phyloP scores from a whole-genome alignment of 495 filamentous ascomycete genomes.

The Hypoxylon fragiforme region DNA sequence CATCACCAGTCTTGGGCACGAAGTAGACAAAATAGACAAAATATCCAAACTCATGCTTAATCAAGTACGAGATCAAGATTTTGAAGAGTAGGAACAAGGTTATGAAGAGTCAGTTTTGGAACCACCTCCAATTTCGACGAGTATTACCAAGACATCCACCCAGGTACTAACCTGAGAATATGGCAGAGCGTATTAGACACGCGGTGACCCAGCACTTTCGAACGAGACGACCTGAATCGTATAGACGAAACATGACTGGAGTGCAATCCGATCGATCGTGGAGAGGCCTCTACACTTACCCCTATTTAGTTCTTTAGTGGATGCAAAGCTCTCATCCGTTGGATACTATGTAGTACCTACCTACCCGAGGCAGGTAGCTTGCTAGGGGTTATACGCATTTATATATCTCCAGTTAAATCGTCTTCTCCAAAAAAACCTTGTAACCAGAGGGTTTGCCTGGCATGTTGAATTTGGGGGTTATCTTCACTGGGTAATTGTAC shows the following conservation, averaged over 20 bases:
- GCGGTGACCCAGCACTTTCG: constrained; percentile 40
- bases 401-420: background rate
- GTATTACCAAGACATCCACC: background rate
- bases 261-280: too few relatives aligned
- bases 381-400: constrained; percentile 1
- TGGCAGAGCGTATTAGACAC: constrained; percentile 36
- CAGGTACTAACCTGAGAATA: background rate
- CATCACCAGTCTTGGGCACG: constrained; percentile 43
- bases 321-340: too few relatives aligned
- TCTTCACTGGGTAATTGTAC: too few relatives aligned
- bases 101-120: constrained; percentile 35
- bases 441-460: too few relatives aligned
- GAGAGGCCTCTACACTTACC: too few relatives aligned
- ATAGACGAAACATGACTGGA: too few relatives aligned
- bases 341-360: background rate
- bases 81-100: constrained; percentile 39
- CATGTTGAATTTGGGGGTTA: too few relatives aligned
- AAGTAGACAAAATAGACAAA: constrained; percentile 37
- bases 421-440: too few relatives aligned
- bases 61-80: constrained; percentile 42
- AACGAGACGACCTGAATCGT: too few relatives aligned
- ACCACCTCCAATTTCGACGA: background rate
- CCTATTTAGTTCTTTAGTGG: too few relatives aligned
- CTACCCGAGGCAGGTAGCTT: background rate
- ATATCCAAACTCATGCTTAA: constrained; percentile 38